phyloP scores from a whole-genome alignment of 2,329 filamentous ascomycete species.

The Chrysosporium queenslandicum region DNA sequence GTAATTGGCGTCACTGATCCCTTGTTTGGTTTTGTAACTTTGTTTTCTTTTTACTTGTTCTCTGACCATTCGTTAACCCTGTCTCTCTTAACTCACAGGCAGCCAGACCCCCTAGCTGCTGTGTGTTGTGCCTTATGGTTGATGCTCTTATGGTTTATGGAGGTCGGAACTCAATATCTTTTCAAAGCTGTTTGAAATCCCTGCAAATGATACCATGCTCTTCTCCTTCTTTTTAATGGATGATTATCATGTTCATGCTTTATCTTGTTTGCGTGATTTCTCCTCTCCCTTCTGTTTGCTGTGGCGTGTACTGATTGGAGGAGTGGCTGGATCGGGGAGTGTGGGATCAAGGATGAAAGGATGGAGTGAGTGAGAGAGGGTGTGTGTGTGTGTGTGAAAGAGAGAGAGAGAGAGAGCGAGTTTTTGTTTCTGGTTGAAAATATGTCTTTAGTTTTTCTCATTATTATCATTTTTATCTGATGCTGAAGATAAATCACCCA shows the following conservation, averaged over 20 bases:
- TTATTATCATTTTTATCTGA: neutral
- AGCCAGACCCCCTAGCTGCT: conserved; percentile 22
- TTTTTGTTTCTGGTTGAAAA: conserved; percentile 6
- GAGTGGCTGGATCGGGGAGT: neutral
- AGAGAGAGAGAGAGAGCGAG: no score
- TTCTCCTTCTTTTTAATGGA: conserved; percentile 10
- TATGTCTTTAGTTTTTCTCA: neutral
- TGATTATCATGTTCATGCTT: conserved; percentile 12
- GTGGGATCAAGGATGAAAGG: neutral
- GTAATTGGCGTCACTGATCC: neutral
- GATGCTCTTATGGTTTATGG: conserved; percentile 18
- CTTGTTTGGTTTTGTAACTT: neutral
- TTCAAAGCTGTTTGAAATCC: conserved; percentile 11
- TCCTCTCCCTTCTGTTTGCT: conserved; percentile 15
- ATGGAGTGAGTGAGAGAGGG: neutral
- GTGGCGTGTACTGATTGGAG: neutral
- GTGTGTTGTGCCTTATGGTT: conserved; percentile 20
- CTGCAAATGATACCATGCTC: conserved; percentile 12
- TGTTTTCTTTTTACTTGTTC: conserved; percentile 18
- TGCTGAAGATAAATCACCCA: neutral
- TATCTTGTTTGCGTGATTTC: neutral
- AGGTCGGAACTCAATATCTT: conserved; percentile 8
- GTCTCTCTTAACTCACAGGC: neutral
- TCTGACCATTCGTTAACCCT: conserved; percentile 6
- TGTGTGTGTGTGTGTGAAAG: neutral